Evolutionary conservation across 169 alveolate species (phyloP), one percentile per base, ranked within the genome.

Genomic region (Eimeria praecox): DNA sequence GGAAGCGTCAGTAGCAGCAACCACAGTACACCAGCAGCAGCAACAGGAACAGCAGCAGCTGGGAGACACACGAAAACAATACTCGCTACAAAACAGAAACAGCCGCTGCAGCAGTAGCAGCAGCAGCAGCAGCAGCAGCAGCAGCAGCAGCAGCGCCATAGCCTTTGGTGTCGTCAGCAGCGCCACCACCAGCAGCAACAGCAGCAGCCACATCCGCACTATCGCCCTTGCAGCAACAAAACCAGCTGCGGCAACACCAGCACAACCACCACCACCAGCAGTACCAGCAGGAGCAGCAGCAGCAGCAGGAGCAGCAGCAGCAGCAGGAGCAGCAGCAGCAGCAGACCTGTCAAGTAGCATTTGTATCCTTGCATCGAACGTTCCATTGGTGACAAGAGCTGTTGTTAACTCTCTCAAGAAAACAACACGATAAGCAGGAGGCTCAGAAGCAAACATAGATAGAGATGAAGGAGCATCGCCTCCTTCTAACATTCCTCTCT

Each of bases 291-390:
- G 9, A 52, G 62, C 62, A 52, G 24, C 62, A 52, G 9, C 62
- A 52, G 62, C 0, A 52, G 18, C 9, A 2, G 62, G 30, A 22
- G 8, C 40, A 64, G 75, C 75, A 27, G 42, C 75, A 64, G 42
- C 75, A 64, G 38, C 42, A 6, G 75, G 16, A 0, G 30, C 69
- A 59, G n/a, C 0, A 18, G 69, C 8, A 0, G 62, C 62, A 3
- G 73, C 86, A 20, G n/a, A 90, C 78, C 85, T 42, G 88, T 90
- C 90, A 52, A 90, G 80, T 16, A 90, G 86, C 88, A 90, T 44
- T 54, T 90, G 95, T 20, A 90, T 66, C 16, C 95, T 78, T 4
- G 95, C 89, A 40, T 90, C 95, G 64, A 90, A 90, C 18, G 95
- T 42, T 54, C 95, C 95, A 49, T 49, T 90, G 49, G 95, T 90